phyloP scores from a whole-genome alignment of 2,329 filamentous ascomycete genomes.

The Alternaria viburni region DNA sequence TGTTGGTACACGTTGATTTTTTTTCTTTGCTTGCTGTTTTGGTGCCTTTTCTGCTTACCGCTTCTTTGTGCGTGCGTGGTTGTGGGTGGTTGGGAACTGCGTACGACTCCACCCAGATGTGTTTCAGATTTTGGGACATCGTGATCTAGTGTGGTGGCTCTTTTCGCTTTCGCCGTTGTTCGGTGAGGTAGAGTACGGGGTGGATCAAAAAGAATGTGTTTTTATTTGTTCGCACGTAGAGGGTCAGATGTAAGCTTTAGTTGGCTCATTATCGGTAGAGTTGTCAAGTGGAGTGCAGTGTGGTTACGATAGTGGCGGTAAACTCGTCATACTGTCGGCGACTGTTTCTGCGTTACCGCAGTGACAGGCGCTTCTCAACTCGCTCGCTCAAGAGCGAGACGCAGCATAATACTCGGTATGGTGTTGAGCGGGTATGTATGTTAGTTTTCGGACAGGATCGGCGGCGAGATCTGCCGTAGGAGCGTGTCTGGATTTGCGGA shows the following conservation, averaged over 20 bases:
- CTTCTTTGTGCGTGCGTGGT: neutral
- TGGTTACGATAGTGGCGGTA: conserved; percentile 5
- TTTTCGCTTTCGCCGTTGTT: neutral
- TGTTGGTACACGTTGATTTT: conserved; percentile 1
- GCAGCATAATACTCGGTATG: conserved; percentile 1
- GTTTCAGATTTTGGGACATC: neutral
- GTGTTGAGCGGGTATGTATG: conserved; percentile 6
- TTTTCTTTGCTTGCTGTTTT: neutral
- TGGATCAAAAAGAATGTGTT: neutral
- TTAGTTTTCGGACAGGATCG: conserved; percentile 27
- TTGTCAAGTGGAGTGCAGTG: neutral
- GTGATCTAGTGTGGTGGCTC: neutral
- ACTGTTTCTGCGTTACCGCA: conserved; percentile 8
- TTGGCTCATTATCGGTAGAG: neutral
- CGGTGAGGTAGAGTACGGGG: neutral
- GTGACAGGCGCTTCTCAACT: conserved; percentile 9
- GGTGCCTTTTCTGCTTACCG: neutral
- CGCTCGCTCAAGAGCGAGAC: neutral
- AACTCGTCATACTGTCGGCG: conserved; percentile 4
- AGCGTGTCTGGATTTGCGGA: conserved; percentile 35
- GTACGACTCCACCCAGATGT: neutral
- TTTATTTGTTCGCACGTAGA: neutral
- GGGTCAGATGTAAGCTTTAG: neutral
- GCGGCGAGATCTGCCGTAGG: conserved; percentile 30
- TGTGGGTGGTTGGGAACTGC: neutral